phyloP scores from a whole-genome alignment of 345 rosid species.

The Pistacia atlantica region DNA sequence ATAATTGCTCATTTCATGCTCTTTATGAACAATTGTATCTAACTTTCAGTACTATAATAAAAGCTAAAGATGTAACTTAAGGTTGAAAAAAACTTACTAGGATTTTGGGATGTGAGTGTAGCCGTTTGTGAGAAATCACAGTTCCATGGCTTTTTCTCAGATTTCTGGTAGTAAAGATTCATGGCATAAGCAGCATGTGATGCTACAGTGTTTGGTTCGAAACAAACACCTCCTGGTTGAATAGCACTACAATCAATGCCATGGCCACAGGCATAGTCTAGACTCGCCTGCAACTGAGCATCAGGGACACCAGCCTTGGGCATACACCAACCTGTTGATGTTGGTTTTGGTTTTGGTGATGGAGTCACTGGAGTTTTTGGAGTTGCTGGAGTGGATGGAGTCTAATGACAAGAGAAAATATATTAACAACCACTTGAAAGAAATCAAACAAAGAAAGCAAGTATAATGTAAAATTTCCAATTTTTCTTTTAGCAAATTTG shows the following conservation, averaged over 20 bases:
- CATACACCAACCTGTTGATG: constrained; percentile 63
- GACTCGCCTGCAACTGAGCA: constrained; percentile 64
- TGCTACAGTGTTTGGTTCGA: constrained; percentile 65
- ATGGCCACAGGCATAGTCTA: constrained; percentile 75
- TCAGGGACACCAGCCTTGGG: constrained; percentile 53
- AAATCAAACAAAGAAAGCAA: neutral
- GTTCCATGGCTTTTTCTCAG: constrained; percentile 48
- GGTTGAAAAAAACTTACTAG: constrained; percentile 30
- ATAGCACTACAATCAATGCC: constrained; percentile 63
- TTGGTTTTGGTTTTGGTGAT: constrained; percentile 48
- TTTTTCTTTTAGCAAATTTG: neutral
- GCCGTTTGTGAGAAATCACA: constrained; percentile 86
- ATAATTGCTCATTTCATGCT: neutral
- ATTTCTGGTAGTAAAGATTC: constrained; percentile 69
- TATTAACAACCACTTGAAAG: neutral
- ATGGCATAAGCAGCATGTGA: constrained; percentile 82
- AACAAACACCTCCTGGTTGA: constrained; percentile 75
- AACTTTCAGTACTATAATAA: neutral
- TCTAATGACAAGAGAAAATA: constrained; percentile 19
- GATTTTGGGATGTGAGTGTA: constrained; percentile 43
- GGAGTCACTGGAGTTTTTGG: constrained; percentile 41
- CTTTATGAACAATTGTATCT: neutral
- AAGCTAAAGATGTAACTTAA: neutral
- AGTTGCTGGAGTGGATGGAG: constrained; percentile 28
- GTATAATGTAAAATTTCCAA: neutral